Evolutionary conservation across 2,329 filamentous ascomycete species (phyloP).

Genomic region (Cladosporium cucumerinum): DNA sequence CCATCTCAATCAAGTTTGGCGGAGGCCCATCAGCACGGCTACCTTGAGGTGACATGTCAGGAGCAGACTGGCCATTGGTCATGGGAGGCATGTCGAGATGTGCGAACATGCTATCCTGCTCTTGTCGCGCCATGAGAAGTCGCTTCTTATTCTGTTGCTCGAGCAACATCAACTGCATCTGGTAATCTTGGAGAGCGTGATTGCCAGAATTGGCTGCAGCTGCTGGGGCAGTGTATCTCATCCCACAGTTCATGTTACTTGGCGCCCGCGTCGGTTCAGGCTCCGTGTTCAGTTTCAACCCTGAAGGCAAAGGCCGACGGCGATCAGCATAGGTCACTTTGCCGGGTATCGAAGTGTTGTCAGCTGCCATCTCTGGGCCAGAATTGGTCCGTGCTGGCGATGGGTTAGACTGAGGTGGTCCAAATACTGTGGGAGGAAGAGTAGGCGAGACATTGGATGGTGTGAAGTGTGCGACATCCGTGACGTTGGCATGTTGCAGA

Average conservation of each 20-base stretch:
- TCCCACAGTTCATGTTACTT: background rate
- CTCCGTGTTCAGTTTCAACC: background rate
- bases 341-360: background rate
- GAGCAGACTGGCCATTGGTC: slow-evolving; percentile 44
- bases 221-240: background rate
- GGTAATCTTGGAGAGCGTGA: slow-evolving; percentile 80
- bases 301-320: background rate
- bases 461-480: background rate
- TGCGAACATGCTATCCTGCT: slow-evolving; percentile 64
- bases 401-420: background rate
- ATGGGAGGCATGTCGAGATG: slow-evolving; percentile 43
- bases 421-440: background rate
- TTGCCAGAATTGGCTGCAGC: slow-evolving; percentile 56
- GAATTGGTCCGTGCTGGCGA: background rate
- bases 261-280: background rate
- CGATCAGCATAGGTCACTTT: background rate
- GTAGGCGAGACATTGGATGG: background rate
- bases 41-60: slow-evolving; percentile 66
- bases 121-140: slow-evolving; percentile 76
- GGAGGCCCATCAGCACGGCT: slow-evolving; percentile 62
- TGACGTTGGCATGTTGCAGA: background rate
- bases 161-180: slow-evolving; percentile 83
- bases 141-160: slow-evolving; percentile 87
- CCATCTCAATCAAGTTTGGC: slow-evolving; percentile 75
- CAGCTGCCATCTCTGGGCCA: background rate